These are phyloP conservation scores for Huntiella moniliformis DNA, from an alignment of 2,329 filamentous ascomycete species.

Conservation along the genomic window DNA sequence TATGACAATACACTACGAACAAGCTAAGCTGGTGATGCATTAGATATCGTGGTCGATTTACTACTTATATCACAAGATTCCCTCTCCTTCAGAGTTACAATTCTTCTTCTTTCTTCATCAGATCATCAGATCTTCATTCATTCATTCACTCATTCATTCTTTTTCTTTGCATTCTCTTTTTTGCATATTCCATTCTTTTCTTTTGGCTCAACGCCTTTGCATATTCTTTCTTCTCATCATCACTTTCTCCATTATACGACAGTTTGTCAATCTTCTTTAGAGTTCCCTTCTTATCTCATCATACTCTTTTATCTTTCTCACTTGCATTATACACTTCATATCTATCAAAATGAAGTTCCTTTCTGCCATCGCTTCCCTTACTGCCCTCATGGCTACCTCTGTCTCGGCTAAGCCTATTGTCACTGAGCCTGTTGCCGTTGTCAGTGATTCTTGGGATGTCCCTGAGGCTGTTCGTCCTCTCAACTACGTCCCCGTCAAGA, in stretches of 20 bases:
- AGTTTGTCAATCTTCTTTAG: not conserved
- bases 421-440: not conserved
- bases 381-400: constrained; percentile 2
- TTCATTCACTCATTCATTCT: not conserved
- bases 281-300: not conserved
- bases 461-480: constrained; percentile 8
- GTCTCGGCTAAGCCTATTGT: constrained; percentile 6
- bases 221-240: not conserved
- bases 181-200: not conserved
- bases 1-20: too few species aligned
- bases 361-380: not conserved
- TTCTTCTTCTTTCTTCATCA: constrained; percentile 2
- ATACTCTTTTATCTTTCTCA: not conserved
- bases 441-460: constrained; percentile 4
- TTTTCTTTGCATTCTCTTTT: constrained; percentile 1
- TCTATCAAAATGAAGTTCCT: constrained; percentile 2
- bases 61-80: too few species aligned
- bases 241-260: not conserved
- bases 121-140: constrained; percentile 1
- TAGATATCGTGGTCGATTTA: too few species aligned
- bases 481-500: constrained; percentile 8
- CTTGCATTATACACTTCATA: not conserved
- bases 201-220: not conserved
- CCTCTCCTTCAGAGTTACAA: not conserved
- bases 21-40: too few species aligned